Conservation (phyloP, 495 filamentous ascomycete genomes). For the Xylaria curta region DNA sequence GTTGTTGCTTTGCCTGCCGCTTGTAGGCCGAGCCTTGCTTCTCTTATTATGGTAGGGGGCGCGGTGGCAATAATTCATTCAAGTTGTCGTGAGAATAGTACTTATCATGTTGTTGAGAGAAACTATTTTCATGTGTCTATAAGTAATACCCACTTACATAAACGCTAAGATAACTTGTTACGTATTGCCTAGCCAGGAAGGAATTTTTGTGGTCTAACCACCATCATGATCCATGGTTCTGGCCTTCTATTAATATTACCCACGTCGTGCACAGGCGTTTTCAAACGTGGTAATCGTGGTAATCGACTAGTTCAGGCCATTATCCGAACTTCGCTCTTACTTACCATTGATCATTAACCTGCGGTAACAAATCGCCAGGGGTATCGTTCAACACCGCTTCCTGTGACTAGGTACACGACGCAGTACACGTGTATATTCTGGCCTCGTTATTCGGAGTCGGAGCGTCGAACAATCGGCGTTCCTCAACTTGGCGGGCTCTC, state of each 20-base stretch:
- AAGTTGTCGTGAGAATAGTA: neutral
- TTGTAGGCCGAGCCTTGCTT: slow-evolving; percentile 12
- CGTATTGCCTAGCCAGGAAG: slow-evolving; percentile 10
- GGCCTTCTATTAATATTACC: slow-evolving; percentile 21
- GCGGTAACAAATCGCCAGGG: neutral
- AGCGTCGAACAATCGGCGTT: neutral
- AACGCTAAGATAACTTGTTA: slow-evolving; percentile 8
- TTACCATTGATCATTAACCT: neutral
- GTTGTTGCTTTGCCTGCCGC: slow-evolving; percentile 9
- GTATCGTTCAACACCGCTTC: neutral
- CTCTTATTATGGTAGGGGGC: neutral
- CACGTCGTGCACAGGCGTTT: slow-evolving; percentile 17
- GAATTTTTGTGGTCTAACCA: neutral
- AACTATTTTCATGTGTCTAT: neutral
- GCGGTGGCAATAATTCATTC: neutral
- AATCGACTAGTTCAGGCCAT: neutral
- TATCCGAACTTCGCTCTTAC: slow-evolving; percentile 9
- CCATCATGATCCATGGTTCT: slow-evolving; percentile 13
- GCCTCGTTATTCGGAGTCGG: slow-evolving; percentile 10
- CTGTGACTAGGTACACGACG: neutral
- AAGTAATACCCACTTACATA: neutral
- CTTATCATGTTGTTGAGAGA: neutral
- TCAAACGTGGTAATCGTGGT: slow-evolving; percentile 5
- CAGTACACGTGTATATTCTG: neutral
- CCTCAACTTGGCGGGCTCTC: neutral